Evolutionary conservation across 441 rosid genomes (phyloP), one percentile per base, ranked within the genome.

Genomic region (Syzygium syzygioides): DNA sequence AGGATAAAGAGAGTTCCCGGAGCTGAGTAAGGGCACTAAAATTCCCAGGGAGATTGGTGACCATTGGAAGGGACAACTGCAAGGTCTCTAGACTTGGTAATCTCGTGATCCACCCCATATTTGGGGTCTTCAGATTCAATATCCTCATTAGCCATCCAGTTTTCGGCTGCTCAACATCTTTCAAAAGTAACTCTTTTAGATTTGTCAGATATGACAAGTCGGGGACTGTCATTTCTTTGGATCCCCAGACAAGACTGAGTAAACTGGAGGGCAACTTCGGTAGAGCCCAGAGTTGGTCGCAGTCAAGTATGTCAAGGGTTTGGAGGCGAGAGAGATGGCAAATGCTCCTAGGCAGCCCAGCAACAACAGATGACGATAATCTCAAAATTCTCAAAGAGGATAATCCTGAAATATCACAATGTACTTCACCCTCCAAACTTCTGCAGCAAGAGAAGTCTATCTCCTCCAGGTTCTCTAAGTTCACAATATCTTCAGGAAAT

Each of bases 191-290:
- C 23, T 7, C 41, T 30, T 30, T 64, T 1, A 64, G 76, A 66
- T 66, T 32, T 62, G 18, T 28, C 68, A 62, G 9, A n/a, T 28
- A 14, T n/a, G 68, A 28, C 18, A 62, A 28, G 32, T 62, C 34
- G 0, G 2, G 34, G 68, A 62, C 68, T n/a, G 0, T 0, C 68
- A 62, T n/a, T 2, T 14, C 0, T 28, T 2, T 6, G 4, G 68
- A 62, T 62, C 68, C 34, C 68, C 34, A 62, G 34, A 7, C 4
- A 4, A 60, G 34, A n/a, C 68, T 60, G 19, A 28, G 9, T 60
- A 60, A 60, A n/a, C 68, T 28, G 32, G 32, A 0, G 68, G 68
- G 32, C 68, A 60, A n/a, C 34, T 0, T 3, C 7, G 34, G 68
- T 14, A 60, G 19, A 5, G 2, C 19, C 0, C 6, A 0, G 14